A percentile compares a stretch with the other conserved stretches of the same genome.
These are phyloP conservation scores for Cystobasidium slooffiae DNA, from an alignment of 1,284 basidiomycete species.

Conservation along the genomic window DNA sequence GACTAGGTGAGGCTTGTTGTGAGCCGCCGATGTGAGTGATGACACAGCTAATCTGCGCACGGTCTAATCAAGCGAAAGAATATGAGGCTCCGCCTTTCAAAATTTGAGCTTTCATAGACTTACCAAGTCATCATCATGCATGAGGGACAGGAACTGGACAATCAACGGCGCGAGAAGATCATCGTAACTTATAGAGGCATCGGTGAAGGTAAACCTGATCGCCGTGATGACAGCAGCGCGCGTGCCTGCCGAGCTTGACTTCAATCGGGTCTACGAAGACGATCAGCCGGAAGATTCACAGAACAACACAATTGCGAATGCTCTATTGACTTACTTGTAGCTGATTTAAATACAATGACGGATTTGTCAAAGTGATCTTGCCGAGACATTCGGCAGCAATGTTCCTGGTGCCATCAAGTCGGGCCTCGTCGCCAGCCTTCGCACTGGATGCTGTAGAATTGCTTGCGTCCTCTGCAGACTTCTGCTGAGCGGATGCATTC, in stretches of 20 bases:
- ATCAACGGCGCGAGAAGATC: constrained; percentile 82
- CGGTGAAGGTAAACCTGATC: constrained; percentile 92
- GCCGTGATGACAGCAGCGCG: constrained; percentile 86
- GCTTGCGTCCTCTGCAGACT: constrained; percentile 1
- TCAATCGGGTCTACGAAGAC: constrained; percentile 32
- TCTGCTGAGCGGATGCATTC: constrained; percentile 43
- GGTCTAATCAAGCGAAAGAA: constrained; percentile 61
- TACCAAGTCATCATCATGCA: constrained; percentile 83
- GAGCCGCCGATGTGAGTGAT: constrained; percentile 87
- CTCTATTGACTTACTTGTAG: constrained; percentile 69
- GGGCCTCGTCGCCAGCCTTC: constrained; percentile 39
- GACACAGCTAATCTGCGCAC: constrained; percentile 85
- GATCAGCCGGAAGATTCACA: not conserved
- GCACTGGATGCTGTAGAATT: constrained; percentile 15
- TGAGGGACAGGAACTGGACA: constrained; percentile 85
- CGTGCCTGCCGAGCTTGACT: constrained; percentile 65
- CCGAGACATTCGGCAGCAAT: constrained; percentile 96
- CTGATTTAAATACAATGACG: constrained; percentile 83
- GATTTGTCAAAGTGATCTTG: constrained; percentile 88
- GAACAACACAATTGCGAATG: not conserved
- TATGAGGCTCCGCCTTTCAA: not conserved
- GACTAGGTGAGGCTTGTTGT: constrained; percentile 90
- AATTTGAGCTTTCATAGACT: constrained; percentile 51
- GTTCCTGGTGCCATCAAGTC: constrained; percentile 79
- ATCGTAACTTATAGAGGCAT: constrained; percentile 80